Percentiles rank a stretch among this genome's conserved stretches.
Evolutionary conservation across 805 yeast genomes (phyloP).

Genomic region (Lachancea meyersii): DNA sequence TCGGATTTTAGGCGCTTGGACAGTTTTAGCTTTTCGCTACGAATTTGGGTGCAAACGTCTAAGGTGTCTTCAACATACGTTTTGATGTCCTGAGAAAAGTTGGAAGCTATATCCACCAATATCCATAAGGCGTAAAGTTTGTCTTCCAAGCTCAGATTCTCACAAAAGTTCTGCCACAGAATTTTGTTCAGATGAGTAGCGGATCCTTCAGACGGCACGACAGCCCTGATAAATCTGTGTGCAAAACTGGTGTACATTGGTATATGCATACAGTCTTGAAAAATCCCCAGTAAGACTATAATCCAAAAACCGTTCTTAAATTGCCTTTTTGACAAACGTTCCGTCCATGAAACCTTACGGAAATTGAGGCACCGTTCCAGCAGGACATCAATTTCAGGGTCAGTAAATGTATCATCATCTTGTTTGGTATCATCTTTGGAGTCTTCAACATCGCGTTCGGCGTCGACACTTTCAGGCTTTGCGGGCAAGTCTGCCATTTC

Average conservation of each 20-base stretch:
- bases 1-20: conserved; percentile 26
- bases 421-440: conserved; percentile 16
- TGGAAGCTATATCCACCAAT: conserved; percentile 50
- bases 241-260: conserved; percentile 29
- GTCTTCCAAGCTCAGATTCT: conserved; percentile 43
- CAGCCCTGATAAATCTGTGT: conserved; percentile 47
- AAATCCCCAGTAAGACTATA: conserved; percentile 63
- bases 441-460: no score
- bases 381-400: conserved; percentile 6
- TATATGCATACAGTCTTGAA: conserved; percentile 35
- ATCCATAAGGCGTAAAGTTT: conserved; percentile 56
- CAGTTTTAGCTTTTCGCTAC: conserved; percentile 31
- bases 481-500: conserved; percentile 11
- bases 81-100: conserved; percentile 30
- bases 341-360: conserved; percentile 68
- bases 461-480: conserved; percentile 19
- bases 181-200: conserved; percentile 31
- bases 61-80: conserved; percentile 27
- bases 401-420: conserved; percentile 13
- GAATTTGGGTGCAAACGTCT: conserved; percentile 30
- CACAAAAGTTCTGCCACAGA: conserved; percentile 49
- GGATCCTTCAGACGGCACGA: conserved; percentile 39
- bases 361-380: conserved; percentile 43
- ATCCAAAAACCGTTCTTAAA: conserved; percentile 88
- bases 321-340: conserved; percentile 62